Evolutionary conservation across 257 asterid genomes (phyloP).

Genomic region (Gardenia jasminoides): DNA sequence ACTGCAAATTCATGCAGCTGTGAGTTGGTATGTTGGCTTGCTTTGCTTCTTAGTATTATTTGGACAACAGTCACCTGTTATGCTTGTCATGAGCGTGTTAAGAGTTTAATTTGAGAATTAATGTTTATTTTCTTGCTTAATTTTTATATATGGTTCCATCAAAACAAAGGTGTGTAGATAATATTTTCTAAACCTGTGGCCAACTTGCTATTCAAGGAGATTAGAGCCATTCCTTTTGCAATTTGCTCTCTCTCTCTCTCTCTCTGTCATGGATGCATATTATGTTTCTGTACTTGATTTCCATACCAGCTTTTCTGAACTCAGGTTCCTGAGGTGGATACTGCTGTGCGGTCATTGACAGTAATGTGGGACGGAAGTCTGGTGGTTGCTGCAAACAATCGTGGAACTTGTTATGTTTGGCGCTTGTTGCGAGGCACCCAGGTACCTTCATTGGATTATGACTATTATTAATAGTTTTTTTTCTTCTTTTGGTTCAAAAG

Average conservation of each 20-base stretch:
- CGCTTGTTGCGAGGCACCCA: constrained; percentile 86
- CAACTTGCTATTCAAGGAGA: neutral
- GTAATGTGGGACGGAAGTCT: constrained; percentile 99
- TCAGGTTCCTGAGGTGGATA: constrained; percentile 97
- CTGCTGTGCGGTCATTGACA: constrained; percentile 87
- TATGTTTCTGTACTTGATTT: neutral
- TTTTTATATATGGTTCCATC: no score
- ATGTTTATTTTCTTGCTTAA: neutral
- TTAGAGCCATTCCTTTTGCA: neutral
- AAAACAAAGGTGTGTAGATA: neutral
- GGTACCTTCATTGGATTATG: constrained; percentile 30
- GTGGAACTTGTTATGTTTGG: constrained; percentile 94
- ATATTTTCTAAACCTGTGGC: neutral
- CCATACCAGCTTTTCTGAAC: neutral
- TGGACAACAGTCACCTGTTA: neutral
- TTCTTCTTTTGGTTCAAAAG: no score
- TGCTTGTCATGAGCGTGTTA: neutral
- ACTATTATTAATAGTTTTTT: no score
- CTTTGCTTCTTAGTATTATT: neutral
- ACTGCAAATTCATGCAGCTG: constrained; percentile 99
- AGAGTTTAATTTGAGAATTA: neutral
- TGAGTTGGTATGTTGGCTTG: constrained; percentile 61
- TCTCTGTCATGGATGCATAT: neutral
- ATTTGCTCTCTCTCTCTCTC: neutral
- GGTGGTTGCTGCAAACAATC: constrained; percentile 93